Conservation (phyloP, 2,329 filamentous ascomycete genomes). For the Cyanodermella asteris region DNA sequence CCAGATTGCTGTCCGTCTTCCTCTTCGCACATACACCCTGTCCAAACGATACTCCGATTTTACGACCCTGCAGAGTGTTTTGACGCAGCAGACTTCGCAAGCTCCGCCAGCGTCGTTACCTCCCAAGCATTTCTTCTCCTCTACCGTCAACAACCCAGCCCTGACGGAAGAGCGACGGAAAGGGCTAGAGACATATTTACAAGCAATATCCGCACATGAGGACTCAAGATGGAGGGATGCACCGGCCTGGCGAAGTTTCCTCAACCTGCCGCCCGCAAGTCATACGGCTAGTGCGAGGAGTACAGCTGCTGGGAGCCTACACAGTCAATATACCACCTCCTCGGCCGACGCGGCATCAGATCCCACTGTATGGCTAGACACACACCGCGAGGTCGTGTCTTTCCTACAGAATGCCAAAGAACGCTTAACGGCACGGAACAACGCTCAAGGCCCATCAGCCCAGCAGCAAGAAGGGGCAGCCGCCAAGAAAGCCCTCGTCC, state of each 20-base stretch:
- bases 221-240: constrained; percentile 37
- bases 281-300: constrained; percentile 13
- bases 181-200: constrained; percentile 35
- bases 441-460: constrained; percentile 33
- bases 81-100: constrained; percentile 27
- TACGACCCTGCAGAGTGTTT: constrained; percentile 27
- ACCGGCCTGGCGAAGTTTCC: constrained; percentile 33
- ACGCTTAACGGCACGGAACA: constrained; percentile 36
- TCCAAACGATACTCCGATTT: constrained; percentile 46
- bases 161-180: constrained; percentile 35
- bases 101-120: constrained; percentile 33
- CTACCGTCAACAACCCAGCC: constrained; percentile 31
- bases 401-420: constrained; percentile 38
- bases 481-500: constrained; percentile 36
- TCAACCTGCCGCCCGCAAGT: constrained; percentile 29
- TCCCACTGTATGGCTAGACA: constrained; percentile 40
- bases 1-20: constrained; percentile 37
- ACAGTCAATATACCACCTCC: constrained; percentile 21
- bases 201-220: constrained; percentile 31
- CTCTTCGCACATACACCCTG: constrained; percentile 34
- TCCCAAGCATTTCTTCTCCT: constrained; percentile 37
- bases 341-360: constrained; percentile 17
- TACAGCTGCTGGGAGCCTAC: constrained; percentile 17
- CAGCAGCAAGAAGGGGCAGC: constrained; percentile 41
- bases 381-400: constrained; percentile 35